A percentile compares a stretch with the other conserved stretches of the same genome.
Conservation (phyloP, 495 filamentous ascomycete species). For the Oidiodendron maius region DNA sequence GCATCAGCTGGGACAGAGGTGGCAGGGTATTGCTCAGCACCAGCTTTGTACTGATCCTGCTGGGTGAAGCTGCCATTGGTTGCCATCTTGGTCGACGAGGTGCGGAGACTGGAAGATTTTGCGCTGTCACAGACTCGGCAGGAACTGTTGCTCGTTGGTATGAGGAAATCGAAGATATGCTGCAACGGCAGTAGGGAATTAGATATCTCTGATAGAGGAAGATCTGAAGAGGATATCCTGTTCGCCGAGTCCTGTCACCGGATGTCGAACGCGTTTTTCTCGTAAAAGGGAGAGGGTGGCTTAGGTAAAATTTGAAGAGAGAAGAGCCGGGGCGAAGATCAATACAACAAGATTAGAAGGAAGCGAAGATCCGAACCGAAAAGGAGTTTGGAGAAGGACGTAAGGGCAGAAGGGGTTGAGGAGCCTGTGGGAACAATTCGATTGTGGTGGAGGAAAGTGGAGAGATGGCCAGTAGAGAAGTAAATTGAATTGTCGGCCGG, state of each 20-base stretch:
- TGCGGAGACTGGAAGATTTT: constrained; percentile 13
- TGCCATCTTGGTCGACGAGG: constrained; percentile 16
- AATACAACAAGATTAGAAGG: constrained; percentile 22
- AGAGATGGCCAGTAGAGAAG: no score
- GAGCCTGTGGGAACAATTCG: background rate
- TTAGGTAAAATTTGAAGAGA: constrained; percentile 6
- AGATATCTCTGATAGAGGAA: background rate
- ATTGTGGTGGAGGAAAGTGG: background rate
- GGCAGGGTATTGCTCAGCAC: constrained; percentile 22
- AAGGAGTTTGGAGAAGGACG: constrained; percentile 13
- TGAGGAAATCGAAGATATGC: background rate
- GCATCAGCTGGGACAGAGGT: constrained; percentile 20
- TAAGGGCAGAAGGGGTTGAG: background rate
- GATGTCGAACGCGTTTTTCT: constrained; percentile 22
- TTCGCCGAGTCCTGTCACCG: constrained; percentile 19
- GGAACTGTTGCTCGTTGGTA: no score
- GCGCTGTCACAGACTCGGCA: no score
- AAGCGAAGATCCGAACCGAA: constrained; percentile 16
- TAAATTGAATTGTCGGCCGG: background rate
- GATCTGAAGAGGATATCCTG: constrained; percentile 1
- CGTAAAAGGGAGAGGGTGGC: background rate
- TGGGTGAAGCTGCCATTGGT: constrained; percentile 26
- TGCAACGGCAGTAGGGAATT: background rate
- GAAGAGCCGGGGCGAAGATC: constrained; percentile 2
- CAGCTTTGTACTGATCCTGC: constrained; percentile 24